Evolutionary conservation across 768 basidiomycete genomes (phyloP), one percentile per base, ranked within the genome.

Genomic region (Heimioporus sp.): DNA sequence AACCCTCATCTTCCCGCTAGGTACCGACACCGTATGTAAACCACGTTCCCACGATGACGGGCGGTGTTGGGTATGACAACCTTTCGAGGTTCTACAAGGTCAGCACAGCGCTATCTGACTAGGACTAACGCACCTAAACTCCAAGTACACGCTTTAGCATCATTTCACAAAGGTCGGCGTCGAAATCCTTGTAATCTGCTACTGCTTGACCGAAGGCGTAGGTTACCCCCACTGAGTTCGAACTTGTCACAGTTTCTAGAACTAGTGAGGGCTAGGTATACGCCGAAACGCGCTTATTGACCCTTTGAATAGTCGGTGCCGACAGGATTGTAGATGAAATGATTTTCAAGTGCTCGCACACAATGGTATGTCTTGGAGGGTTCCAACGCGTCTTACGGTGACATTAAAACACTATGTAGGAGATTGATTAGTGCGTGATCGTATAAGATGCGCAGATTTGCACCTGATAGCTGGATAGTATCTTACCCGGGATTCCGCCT

Each of bases 271-370:
- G 50, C 28, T 19, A 10, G 43, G 20, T 15, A 32, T 31, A 42
- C 16, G 20, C 24, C 10, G 34, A 40, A 20, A 48, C 10, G 13
- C 38, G 21, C 41, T 13, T 12, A 20, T 46, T 54, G 39, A 50
- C 30, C 16, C 16, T 32, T 20, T 51, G 24, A 21, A 36, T 34
- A 67, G 71, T 75, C 13, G 76, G 78, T 15, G 66, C 74, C 4
- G 74, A 78, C 53, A 64, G 76, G 24, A 67, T 78, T 39, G 70
- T 77, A 17, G 76, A 79, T 53, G 79, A 77, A 61, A 75, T 77
- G 69, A 73, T 78, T 37, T 74, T 75, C 59, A 70, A 72, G 53
- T 73, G 70, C 55, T 69, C 65, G 8, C 73, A 74, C 51, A 75
- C 73, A 4, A 69, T 65, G 43, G 73, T 72, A 52, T 28, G 66